Evolutionary conservation across 2,329 filamentous ascomycete species (phyloP).

Genomic region (Domatiomyces globalis): DNA sequence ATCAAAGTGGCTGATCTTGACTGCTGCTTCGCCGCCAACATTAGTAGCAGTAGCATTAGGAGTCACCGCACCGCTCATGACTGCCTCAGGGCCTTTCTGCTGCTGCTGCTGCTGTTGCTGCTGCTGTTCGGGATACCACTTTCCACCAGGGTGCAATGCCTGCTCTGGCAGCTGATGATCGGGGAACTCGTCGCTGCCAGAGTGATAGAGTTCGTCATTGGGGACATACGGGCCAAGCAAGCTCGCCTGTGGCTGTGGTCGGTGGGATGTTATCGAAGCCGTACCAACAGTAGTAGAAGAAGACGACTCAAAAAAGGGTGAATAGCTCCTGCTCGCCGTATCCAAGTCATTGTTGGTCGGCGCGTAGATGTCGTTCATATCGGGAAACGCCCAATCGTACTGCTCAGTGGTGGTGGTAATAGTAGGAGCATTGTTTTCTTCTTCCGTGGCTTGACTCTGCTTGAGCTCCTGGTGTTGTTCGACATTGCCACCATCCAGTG

Average conservation of each 20-base stretch:
- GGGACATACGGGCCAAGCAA: neutral
- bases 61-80: neutral
- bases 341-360: conserved; percentile 2
- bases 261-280: neutral
- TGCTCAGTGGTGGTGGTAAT: neutral
- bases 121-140: conserved; percentile 27
- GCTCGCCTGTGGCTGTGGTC: neutral
- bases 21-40: too few relatives aligned
- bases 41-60: too few relatives aligned
- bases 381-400: conserved; percentile 13
- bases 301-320: neutral
- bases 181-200: conserved; percentile 8
- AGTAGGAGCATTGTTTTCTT: neutral
- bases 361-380: conserved; percentile 17
- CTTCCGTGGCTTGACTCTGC: neutral
- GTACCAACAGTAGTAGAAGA: neutral
- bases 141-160: conserved; percentile 34
- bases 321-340: neutral
- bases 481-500: neutral
- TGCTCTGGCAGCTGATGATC: conserved; percentile 18
- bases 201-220: conserved; percentile 4
- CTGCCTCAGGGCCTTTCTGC: neutral
- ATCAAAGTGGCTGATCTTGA: too few relatives aligned
- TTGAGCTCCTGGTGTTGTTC: neutral
- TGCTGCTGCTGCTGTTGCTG: neutral